phyloP scores from a whole-genome alignment of 768 basidiomycete genomes.

The Russula earlei region DNA sequence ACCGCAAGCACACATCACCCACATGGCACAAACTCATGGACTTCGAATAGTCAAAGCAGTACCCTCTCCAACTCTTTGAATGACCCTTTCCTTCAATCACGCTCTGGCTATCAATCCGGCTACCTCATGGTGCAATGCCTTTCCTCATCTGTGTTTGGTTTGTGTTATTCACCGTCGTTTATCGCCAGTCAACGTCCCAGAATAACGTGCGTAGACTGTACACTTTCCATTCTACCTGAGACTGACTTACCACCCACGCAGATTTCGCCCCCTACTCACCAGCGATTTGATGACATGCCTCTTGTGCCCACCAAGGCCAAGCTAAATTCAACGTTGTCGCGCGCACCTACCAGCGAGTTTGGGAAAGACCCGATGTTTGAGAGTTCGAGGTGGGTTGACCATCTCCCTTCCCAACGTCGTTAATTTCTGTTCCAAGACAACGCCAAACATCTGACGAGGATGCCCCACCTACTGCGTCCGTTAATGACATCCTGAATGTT shows the following conservation, averaged over 20 bases:
- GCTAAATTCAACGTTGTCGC: slow-evolving; percentile 58
- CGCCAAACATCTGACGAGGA: slow-evolving; percentile 37
- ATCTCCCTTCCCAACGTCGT: slow-evolving; percentile 4
- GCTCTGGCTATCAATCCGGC: slow-evolving; percentile 71
- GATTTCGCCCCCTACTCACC: slow-evolving; percentile 41
- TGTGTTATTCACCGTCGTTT: neutral
- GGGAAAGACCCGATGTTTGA: slow-evolving; percentile 84
- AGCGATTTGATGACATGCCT: slow-evolving; percentile 64
- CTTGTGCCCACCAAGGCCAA: slow-evolving; percentile 75
- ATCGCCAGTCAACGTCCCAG: slow-evolving; percentile 49
- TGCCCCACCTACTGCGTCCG: slow-evolving; percentile 67
- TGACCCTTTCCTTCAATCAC: slow-evolving; percentile 62
- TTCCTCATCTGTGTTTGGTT: neutral
- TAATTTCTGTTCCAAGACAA: slow-evolving; percentile 2
- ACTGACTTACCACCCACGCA: slow-evolving; percentile 12
- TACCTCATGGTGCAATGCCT: slow-evolving; percentile 66
- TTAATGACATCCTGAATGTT: slow-evolving; percentile 66
- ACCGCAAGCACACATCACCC: slow-evolving; percentile 36
- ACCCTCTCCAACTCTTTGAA: slow-evolving; percentile 44
- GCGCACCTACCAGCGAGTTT: slow-evolving; percentile 59
- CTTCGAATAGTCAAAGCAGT: slow-evolving; percentile 34
- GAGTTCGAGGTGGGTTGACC: slow-evolving; percentile 44
- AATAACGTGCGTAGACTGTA: slow-evolving; percentile 35
- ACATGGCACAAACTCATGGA: slow-evolving; percentile 46
- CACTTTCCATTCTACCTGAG: neutral